Evolutionary conservation across 2,329 filamentous ascomycete genomes (phyloP), one percentile per base, ranked within the genome.

Genomic region (Pseudogymnoascus sp.): DNA sequence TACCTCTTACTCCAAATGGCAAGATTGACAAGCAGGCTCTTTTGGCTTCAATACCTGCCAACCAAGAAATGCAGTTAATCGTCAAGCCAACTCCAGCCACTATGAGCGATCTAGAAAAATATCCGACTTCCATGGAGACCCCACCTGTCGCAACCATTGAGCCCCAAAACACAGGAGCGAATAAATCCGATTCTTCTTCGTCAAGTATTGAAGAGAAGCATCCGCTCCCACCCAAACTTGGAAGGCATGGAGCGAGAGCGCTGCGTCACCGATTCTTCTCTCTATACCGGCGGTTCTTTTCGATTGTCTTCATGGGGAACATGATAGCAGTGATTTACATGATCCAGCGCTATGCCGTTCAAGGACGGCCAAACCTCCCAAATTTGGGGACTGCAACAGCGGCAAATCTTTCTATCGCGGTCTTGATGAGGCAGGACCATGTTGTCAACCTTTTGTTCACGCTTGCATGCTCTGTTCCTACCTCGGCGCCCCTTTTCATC

Each of bases 221-320:
- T 15, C 41, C 64, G 2, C 50, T 79, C 5, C 76, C 77, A 2
- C 68, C 68, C 6, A 81, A 81, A 69, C 72, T 71, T 15, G 71
- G 72, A 25, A 65, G 69, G 2, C 75, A 75, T 38, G 73, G 65
- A 9, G 58, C 68, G 25, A 66, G 70, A 50, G 66, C 69, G 53
- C 53, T 72, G 12, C 64, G 70, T 6, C 65, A 72, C 47, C 50
- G 62, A 30, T 69, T 82, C 61, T 75, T 83, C 66, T 80, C 80
- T 60, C 74, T 78, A 35, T 84, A 84, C 66, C 77, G 82, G 25
- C 76, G 78, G 4, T 76, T 84, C 11, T 83, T 84, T 69, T 79
- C 78, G 50, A 53, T 83, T 12, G 73, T 81, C 35, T 77, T 78
- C 63, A 65, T 82, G 38, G 68, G 72, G 62, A 84, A 84, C 65